A percentile compares a stretch with the other conserved stretches of the same genome.
These are phyloP conservation scores for Amylostereum areolatum DNA, from an alignment of 1,284 basidiomycete genomes.

Conservation along the genomic window DNA sequence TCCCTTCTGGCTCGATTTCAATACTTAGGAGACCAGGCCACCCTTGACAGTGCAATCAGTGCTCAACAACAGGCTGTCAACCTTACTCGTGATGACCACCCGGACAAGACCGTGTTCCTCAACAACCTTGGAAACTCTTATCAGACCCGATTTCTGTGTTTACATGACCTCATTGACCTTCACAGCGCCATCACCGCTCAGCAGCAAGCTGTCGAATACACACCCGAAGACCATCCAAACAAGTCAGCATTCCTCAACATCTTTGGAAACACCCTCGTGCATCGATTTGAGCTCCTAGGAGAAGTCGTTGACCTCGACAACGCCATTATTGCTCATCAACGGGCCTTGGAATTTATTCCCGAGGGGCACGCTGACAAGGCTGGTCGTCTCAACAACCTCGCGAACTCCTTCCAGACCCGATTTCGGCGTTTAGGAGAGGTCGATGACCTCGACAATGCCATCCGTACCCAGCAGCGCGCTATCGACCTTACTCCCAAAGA, in stretches of 20 bases:
- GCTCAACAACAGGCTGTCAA: background rate
- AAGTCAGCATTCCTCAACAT: constrained; percentile 12
- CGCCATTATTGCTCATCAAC: constrained; percentile 6
- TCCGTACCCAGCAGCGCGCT: background rate
- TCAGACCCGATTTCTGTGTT: background rate
- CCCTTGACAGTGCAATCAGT: background rate
- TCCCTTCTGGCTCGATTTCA: no score
- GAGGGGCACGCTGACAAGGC: background rate
- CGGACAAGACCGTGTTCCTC: background rate
- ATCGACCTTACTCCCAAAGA: background rate
- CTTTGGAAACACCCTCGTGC: constrained; percentile 21
- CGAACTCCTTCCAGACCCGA: background rate
- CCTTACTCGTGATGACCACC: constrained; percentile 69
- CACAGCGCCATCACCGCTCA: background rate
- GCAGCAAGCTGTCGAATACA: background rate
- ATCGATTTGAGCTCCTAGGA: constrained; percentile 16
- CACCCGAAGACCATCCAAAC: constrained; percentile 1
- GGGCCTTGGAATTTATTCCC: background rate
- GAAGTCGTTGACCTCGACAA: constrained; percentile 17
- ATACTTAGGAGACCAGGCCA: no score
- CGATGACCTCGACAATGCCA: background rate
- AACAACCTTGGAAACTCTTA: background rate
- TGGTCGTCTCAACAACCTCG: background rate
- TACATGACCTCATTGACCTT: background rate
- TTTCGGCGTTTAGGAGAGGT: background rate